Evolutionary conservation across 805 yeast genomes (phyloP), one percentile per base, ranked within the genome.

Genomic region (Candida oleophila): DNA sequence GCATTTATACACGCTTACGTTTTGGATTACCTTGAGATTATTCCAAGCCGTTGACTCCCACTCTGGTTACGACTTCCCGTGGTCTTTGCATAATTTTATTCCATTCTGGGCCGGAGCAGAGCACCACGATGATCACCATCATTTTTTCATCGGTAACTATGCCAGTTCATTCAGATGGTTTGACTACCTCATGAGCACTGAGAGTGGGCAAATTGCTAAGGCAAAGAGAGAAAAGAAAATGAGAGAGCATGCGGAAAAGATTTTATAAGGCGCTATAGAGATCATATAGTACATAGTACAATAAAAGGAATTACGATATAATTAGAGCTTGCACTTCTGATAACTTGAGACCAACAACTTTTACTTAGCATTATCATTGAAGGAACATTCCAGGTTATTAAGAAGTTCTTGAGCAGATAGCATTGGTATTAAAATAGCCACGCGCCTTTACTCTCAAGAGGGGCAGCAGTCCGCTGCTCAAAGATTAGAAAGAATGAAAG

Each of bases 91-190:
- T 71, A 89, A 90, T 64, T 82, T 92, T 69, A 65, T 92, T 50
- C 97, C 97, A 42, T 80, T 94, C 71, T 91, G 98, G 97, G 96
- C 97, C 3, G 98, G 98, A 55, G 97, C 97, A 19, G 97, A 88
- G 61, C 98, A 92, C 69, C 98, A 92, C 66, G 99, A 92, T 69
- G 88, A 88, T 69, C 99, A 92, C 65, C 99, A 92, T 67, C 96
- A 88, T 66, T 90, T 86, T 73, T 92, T 92, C 70, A 87, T 89
- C 57, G 98, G 98, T 55, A 90, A 91, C 69, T 92, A 89, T 66
- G 94, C 97, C 22, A 87, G 96, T 39, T 82, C 91, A 33, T 94
- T 92, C 80, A 85, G 97, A 73, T 88, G 96, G 89, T 90, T 96
- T 95, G 99, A 92, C 71, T 87, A 72, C 69, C 63, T 82, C 52